Base-by-base conservation (phyloP, 495 filamentous ascomycete genomes). In the Penicillium bovifimosum region DNA sequence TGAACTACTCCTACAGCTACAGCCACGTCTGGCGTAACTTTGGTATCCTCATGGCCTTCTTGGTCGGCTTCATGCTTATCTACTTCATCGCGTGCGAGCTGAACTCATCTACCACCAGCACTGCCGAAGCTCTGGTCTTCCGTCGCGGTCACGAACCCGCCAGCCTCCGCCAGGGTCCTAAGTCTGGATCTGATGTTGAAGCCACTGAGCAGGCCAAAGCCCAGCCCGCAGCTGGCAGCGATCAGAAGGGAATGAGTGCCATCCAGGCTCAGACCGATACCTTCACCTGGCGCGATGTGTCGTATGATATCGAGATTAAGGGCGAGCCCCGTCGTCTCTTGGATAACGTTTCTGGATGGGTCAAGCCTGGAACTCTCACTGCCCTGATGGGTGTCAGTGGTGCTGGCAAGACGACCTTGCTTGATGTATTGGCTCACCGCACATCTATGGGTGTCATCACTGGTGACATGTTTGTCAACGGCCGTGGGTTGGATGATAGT, bases 271-370 rank as follows among this genome's bases (percentile, higher is more conserved):
- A 75, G 38, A 62, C 61, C 1, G 83, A 83, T 47, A 80, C 91
- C 31, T 82, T 92, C 53, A 87, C 84, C 5, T 92, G 85, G 86
- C 79, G 85, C 54, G 76, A 86, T 52, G 77, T 95, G 9, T 80
- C 73, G 53, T 92, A 91, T 53, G 79, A 80, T 20, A 84, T 89
- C 32, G 76, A 80, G n/a, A 78, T 79, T 58, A 76, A 84, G 47
- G 76, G 70, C 10, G 78, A 80, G 9, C 68, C 80, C 14, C 75
- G 79, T 14, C 73, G 75, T 14, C 65, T 89, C 7, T 67, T 89
- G n/a, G 71, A 84, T n/a, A 69, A 83, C 54, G 80, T 87, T 13
- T 72, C 77, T 27, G 85, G 86, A 38, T 87, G 76, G 67, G 81
- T 87, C n/a, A 79, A 78, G 49, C 86, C 86, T 8, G 85, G 85